phyloP scores from a whole-genome alignment of 1,284 basidiomycete genomes.

The Ganoderma lingzhi region DNA sequence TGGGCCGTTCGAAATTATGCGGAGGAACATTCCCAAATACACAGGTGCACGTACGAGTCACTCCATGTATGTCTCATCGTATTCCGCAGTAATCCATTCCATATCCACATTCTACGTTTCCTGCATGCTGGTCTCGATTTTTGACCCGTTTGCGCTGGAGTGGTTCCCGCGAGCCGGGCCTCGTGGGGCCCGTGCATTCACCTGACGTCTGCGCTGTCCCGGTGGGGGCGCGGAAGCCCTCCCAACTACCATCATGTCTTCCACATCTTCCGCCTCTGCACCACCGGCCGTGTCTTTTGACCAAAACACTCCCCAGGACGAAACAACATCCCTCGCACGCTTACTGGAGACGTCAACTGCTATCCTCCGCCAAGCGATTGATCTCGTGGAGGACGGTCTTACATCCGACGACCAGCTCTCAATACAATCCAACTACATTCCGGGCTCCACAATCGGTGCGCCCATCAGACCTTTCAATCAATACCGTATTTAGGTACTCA shows the following conservation, averaged over 20 bases:
- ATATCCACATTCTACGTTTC: slow-evolving; percentile 10
- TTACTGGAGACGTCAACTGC: slow-evolving; percentile 71
- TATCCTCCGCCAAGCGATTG: slow-evolving; percentile 74
- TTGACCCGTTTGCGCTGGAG: not conserved
- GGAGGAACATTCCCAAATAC: slow-evolving; percentile 60
- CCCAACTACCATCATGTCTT: slow-evolving; percentile 24
- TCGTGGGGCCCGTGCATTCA: slow-evolving; percentile 29
- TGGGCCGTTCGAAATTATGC: slow-evolving; percentile 82
- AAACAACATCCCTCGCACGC: slow-evolving; percentile 49
- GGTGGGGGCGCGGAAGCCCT: slow-evolving; percentile 14
- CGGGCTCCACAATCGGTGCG: slow-evolving; percentile 84
- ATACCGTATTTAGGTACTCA: not conserved
- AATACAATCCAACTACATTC: slow-evolving; percentile 71
- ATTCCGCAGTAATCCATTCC: slow-evolving; percentile 9
- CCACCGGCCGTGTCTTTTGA: slow-evolving; percentile 16
- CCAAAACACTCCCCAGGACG: slow-evolving; percentile 24
- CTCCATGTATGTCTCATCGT: slow-evolving; percentile 13
- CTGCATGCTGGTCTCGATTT: not conserved
- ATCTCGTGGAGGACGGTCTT: slow-evolving; percentile 70
- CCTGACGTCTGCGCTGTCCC: slow-evolving; percentile 25
- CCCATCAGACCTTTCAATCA: not conserved
- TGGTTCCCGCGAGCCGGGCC: slow-evolving; percentile 21
- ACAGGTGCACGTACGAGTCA: not conserved
- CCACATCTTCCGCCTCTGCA: slow-evolving; percentile 16
- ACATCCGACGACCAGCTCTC: slow-evolving; percentile 72